phyloP scores from a whole-genome alignment of 169 alveolate genomes.

The Eimeria necatrix region DNA sequence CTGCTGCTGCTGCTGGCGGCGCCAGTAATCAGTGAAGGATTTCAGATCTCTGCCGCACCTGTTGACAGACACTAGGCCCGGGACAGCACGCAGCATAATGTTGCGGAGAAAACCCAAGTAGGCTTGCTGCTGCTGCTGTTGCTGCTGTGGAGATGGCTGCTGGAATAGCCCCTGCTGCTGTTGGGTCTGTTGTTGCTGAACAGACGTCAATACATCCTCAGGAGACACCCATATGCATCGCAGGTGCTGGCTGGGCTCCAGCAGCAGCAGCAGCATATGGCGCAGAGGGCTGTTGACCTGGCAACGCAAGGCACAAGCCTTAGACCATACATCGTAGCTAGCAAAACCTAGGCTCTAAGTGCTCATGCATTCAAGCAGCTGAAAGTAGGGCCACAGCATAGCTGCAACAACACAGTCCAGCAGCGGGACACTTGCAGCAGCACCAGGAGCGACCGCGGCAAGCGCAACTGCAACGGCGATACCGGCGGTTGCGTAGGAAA shows the following conservation, averaged over 20 bases:
- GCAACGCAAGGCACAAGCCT: not conserved
- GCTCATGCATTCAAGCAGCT: not conserved
- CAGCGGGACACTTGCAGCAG: slow-evolving; percentile 2
- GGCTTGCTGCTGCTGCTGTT: slow-evolving; percentile 61
- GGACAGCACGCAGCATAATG: slow-evolving; percentile 60
- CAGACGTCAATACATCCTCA: slow-evolving; percentile 68
- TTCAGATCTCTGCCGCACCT: slow-evolving; percentile 53
- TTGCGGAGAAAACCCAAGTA: slow-evolving; percentile 52
- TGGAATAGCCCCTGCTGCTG: slow-evolving; percentile 45
- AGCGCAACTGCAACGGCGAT: not conserved
- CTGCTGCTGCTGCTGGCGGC: slow-evolving; percentile 32
- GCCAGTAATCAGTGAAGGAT: slow-evolving; percentile 62
- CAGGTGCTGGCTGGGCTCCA: slow-evolving; percentile 47
- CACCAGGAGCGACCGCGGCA: not conserved
- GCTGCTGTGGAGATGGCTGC: slow-evolving; percentile 11
- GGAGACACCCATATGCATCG: slow-evolving; percentile 76
- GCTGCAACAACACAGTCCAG: not conserved
- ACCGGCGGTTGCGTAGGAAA: not conserved
- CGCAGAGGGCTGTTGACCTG: slow-evolving; percentile 73
- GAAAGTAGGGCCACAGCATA: not conserved
- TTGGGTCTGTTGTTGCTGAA: slow-evolving; percentile 50
- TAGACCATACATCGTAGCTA: not conserved
- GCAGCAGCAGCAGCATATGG: slow-evolving; percentile 64
- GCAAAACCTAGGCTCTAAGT: not conserved
- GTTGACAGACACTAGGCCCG: slow-evolving; percentile 53